These are phyloP conservation scores for Lunasporangiospora selenospora DNA, from an alignment of 192 early-diverging fungal species.

Conservation along the genomic window DNA sequence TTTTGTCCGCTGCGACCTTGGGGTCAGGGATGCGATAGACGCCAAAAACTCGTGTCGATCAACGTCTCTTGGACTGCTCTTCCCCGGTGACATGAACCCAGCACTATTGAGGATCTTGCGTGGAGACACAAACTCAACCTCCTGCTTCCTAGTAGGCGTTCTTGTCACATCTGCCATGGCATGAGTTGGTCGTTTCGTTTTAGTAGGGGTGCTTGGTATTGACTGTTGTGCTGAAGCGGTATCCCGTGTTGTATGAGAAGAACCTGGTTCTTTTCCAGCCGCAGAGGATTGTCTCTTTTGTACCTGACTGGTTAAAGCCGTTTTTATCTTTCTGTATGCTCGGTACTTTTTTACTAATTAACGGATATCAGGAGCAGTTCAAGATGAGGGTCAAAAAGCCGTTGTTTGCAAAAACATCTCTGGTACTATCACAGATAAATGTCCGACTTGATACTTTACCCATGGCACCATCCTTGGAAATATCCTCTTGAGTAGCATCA, in stretches of 20 bases:
- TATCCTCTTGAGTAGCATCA: constrained; percentile 37
- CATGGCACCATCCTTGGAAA: constrained; percentile 24
- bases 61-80: not conserved
- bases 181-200: no score
- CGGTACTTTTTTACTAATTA: constrained; percentile 34
- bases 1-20: constrained; percentile 5
- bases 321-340: constrained; percentile 28
- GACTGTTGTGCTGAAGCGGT: not conserved
- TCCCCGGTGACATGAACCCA: constrained; percentile 36
- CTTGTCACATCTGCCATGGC: not conserved
- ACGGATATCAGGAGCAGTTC: no score
- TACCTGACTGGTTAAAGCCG: constrained; percentile 17
- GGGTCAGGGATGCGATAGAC: not conserved
- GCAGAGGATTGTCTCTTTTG: not conserved
- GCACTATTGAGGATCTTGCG: constrained; percentile 11
- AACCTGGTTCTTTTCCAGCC: not conserved
- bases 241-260: not conserved
- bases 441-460: constrained; percentile 7
- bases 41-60: constrained; percentile 10
- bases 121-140: constrained; percentile 39
- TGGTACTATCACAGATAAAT: no score
- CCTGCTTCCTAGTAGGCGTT: constrained; percentile 22
- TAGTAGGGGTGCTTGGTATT: not conserved
- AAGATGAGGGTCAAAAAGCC: not conserved
- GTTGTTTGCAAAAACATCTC: not conserved